A percentile compares a stretch with the other conserved stretches of the same genome.
These are phyloP conservation scores for Suillus placidus DNA, from an alignment of 768 basidiomycete genomes.

Conservation along the genomic window DNA sequence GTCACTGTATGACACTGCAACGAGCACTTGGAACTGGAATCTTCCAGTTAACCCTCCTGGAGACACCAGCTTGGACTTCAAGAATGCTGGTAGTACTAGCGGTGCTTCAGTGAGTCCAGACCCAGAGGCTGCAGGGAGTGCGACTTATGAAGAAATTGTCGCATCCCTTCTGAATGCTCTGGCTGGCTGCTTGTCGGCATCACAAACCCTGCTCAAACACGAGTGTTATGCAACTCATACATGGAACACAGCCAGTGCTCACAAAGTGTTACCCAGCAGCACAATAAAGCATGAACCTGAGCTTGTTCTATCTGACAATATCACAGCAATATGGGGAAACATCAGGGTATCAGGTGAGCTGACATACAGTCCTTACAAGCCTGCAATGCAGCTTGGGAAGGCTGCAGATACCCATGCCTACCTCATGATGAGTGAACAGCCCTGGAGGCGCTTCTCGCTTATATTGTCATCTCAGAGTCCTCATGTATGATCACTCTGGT, in stretches of 20 bases:
- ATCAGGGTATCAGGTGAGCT: neutral
- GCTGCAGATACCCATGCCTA: too few species aligned
- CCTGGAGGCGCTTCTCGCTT: neutral
- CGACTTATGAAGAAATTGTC: neutral
- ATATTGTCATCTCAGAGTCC: neutral
- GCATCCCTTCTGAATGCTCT: neutral
- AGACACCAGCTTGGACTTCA: neutral
- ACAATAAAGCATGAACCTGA: neutral
- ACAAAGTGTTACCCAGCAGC: neutral
- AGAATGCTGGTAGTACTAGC: neutral
- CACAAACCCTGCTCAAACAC: neutral
- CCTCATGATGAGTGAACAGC: too few species aligned
- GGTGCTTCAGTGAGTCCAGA: neutral
- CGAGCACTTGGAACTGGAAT: neutral
- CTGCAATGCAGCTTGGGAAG: neutral
- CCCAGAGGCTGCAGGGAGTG: neutral
- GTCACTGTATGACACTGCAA: neutral
- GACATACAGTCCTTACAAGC: neutral
- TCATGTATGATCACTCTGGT: neutral
- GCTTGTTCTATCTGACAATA: neutral
- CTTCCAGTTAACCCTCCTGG: neutral
- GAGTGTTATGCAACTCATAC: neutral
- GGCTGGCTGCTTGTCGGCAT: neutral
- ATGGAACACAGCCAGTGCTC: neutral
- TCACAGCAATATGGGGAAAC: neutral